phyloP scores from a whole-genome alignment of 495 filamentous ascomycete species.

The Hypoxylon perforatum region DNA sequence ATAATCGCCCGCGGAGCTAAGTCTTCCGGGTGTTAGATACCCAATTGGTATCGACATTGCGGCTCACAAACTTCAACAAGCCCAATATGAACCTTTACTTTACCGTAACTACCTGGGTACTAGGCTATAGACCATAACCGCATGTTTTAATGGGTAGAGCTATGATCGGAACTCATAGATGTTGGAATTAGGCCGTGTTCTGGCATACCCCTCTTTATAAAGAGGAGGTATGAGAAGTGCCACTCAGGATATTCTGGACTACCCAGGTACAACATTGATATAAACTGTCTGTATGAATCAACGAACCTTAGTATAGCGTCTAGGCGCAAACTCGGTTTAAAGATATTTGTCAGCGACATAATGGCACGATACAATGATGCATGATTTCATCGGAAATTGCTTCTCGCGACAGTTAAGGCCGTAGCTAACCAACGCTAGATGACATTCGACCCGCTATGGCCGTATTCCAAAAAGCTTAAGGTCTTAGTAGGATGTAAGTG shows the following conservation, averaged over 20 bases:
- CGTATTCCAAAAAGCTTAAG: too few species aligned
- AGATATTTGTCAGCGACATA: too few species aligned
- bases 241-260: too few species aligned
- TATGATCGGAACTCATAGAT: not conserved
- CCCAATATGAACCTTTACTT: slow-evolving; percentile 12
- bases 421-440: too few species aligned
- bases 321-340: not conserved
- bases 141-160: too few species aligned
- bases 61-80: slow-evolving; percentile 1
- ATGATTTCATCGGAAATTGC: not conserved
- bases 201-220: not conserved
- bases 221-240: too few species aligned
- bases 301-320: not conserved
- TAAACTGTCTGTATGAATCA: too few species aligned
- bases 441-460: too few species aligned
- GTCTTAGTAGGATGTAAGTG: too few species aligned
- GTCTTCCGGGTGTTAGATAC: slow-evolving; percentile 28
- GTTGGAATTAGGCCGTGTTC: not conserved
- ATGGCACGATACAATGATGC: not conserved
- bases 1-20: slow-evolving; percentile 39
- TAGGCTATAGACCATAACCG: too few species aligned
- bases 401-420: not conserved
- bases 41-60: slow-evolving; percentile 19
- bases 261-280: too few species aligned
- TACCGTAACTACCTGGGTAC: not conserved